These are phyloP conservation scores for Cutaneotrichosporon sp. DNA, from an alignment of 1,284 basidiomycete species.

Conservation along the genomic window DNA sequence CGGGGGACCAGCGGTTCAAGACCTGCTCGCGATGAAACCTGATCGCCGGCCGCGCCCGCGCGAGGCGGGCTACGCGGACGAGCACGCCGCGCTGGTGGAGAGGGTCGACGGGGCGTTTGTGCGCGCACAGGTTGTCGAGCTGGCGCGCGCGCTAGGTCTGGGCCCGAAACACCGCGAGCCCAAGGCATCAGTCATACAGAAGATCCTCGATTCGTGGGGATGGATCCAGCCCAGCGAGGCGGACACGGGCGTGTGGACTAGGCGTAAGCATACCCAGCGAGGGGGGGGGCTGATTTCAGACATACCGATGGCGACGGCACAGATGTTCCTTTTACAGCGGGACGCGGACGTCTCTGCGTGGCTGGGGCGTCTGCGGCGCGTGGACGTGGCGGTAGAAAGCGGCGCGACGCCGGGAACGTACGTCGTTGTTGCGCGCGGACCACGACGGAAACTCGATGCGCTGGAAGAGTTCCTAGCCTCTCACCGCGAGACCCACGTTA, in stretches of 20 bases:
- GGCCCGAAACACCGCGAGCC: neutral
- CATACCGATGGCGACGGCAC: constrained; percentile 7
- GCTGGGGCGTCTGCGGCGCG: neutral
- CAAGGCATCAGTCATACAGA: constrained; percentile 4
- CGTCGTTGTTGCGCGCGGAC: too few relatives aligned
- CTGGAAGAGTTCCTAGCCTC: constrained; percentile 1
- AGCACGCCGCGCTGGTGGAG: neutral
- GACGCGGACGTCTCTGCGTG: neutral
- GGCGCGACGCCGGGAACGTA: neutral
- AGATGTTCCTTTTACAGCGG: constrained; percentile 22
- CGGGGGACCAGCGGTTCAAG: neutral
- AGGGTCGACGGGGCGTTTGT: constrained; percentile 20
- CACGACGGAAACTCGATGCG: neutral
- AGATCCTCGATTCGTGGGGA: constrained; percentile 17
- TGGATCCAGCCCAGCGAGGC: constrained; percentile 6
- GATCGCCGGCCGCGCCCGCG: neutral
- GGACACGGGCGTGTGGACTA: neutral
- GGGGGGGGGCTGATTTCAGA: constrained; percentile 5
- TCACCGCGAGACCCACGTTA: neutral
- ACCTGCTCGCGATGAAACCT: neutral
- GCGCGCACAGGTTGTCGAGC: constrained; percentile 11
- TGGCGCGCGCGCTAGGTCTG: constrained; percentile 7
- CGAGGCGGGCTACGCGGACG: neutral
- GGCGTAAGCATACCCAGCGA: neutral
- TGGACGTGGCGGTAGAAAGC: constrained; percentile 1